These are phyloP conservation scores for Diaporthe velutina DNA, from an alignment of 2,329 filamentous ascomycete species.

Conservation along the genomic window DNA sequence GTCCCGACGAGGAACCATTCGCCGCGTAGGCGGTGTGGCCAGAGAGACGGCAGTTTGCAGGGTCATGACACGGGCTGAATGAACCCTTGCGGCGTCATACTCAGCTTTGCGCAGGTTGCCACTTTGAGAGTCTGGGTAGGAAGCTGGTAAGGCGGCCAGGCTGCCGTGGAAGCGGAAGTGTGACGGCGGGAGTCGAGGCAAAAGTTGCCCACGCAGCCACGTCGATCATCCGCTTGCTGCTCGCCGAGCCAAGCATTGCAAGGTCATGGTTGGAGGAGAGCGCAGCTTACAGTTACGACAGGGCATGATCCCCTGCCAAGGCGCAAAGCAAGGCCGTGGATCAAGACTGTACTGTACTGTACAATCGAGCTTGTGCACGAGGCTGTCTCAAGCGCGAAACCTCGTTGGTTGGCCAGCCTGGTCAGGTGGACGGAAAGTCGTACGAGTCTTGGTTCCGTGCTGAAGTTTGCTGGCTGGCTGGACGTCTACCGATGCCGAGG, in stretches of 20 bases:
- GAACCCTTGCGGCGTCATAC: background rate
- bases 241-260: constrained; percentile 11
- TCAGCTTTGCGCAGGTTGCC: constrained; percentile 4
- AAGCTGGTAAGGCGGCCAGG: background rate
- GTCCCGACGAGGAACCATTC: constrained; percentile 8
- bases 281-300: background rate
- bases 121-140: background rate
- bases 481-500: constrained; percentile 5
- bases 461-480: constrained; percentile 21
- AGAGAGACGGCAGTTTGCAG: background rate
- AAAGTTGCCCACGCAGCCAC: constrained; percentile 4
- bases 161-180: constrained; percentile 3
- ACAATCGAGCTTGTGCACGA: constrained; percentile 18
- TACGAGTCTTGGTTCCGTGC: constrained; percentile 26
- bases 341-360: background rate
- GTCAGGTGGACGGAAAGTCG: constrained; percentile 23
- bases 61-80: background rate
- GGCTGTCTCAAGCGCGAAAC: constrained; percentile 11
- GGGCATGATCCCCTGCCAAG: constrained; percentile 24
- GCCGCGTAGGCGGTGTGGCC: constrained; percentile 5
- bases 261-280: constrained; percentile 10
- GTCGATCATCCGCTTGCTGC: constrained; percentile 7
- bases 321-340: background rate
- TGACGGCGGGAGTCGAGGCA: background rate
- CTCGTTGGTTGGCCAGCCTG: constrained; percentile 24